Conservation (phyloP, 495 filamentous ascomycete species). For the Aspergillus coremiiformis region DNA sequence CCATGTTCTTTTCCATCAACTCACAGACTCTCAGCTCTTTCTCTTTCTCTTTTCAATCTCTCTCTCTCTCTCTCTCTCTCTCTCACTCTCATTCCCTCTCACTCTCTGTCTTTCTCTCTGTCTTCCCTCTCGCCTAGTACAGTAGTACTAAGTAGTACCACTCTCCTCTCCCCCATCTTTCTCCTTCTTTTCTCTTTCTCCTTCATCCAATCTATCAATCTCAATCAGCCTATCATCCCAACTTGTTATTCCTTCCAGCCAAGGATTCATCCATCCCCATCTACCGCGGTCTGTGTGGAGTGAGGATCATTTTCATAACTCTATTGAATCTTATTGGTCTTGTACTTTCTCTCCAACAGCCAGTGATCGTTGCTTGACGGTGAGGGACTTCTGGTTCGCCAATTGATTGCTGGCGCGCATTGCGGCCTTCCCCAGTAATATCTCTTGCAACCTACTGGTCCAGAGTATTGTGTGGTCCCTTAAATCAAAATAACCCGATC, state of each 20-base stretch:
- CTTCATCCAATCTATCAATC: slow-evolving; percentile 2
- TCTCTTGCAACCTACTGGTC: slow-evolving; percentile 9
- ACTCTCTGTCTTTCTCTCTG: slow-evolving; percentile 6
- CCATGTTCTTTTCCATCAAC: too few relatives aligned
- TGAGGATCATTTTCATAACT: not conserved
- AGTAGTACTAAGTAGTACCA: too few relatives aligned
- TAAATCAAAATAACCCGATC: slow-evolving; percentile 18
- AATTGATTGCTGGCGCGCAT: slow-evolving; percentile 35
- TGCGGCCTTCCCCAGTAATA: slow-evolving; percentile 22
- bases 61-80: not conserved
- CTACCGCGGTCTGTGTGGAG: slow-evolving; percentile 7
- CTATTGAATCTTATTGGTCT: slow-evolving; percentile 11
- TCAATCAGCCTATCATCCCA: slow-evolving; percentile 8
- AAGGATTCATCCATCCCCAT: not conserved
- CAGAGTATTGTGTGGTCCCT: slow-evolving; percentile 13
- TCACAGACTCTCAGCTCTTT: not conserved
- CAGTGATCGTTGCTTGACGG: slow-evolving; percentile 22
- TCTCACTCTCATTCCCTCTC: not conserved
- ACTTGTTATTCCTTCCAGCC: not conserved
- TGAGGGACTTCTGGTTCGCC: slow-evolving; percentile 39
- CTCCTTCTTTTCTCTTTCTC: not conserved
- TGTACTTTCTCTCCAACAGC: slow-evolving; percentile 14
- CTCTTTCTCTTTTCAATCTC: slow-evolving; percentile 3
- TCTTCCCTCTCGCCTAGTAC: slow-evolving; percentile 1
- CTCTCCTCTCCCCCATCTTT: not conserved